A percentile compares a stretch with the other conserved stretches of the same genome.
Evolutionary conservation across 2,329 filamentous ascomycete genomes (phyloP).

Genomic region (Boeremia exigua): DNA sequence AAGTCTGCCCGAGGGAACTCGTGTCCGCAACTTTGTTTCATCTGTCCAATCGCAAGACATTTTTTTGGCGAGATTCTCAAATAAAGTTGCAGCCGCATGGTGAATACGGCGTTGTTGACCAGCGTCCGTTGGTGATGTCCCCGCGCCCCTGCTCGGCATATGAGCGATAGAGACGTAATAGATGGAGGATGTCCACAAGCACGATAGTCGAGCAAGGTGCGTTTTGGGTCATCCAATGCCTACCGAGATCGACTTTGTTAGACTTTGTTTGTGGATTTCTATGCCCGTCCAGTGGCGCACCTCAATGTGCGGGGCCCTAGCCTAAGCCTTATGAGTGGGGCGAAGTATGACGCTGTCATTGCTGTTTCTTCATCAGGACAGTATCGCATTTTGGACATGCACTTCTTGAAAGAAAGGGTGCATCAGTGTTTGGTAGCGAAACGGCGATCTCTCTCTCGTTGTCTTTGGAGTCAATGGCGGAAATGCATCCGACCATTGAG

Average conservation of each 20-base stretch:
- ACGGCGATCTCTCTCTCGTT: slow-evolving; percentile 1
- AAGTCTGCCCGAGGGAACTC: not conserved
- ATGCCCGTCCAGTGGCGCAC: not conserved
- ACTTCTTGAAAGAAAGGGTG: not conserved
- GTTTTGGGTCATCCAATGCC: not conserved
- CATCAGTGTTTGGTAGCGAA: slow-evolving; percentile 13
- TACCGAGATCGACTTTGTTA: not conserved
- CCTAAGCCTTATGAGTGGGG: slow-evolving; percentile 4
- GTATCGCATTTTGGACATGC: slow-evolving; percentile 10
- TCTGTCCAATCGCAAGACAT: not conserved
- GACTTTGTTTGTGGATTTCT: not conserved
- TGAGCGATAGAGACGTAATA: not conserved
- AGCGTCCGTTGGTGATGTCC: not conserved
- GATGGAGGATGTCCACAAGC: not conserved
- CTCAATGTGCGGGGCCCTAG: slow-evolving; percentile 6
- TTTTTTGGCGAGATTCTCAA: not conserved
- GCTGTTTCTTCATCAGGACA: not conserved
- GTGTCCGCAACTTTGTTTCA: not conserved
- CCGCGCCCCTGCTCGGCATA: not conserved
- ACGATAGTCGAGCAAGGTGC: not conserved
- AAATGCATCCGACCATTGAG: slow-evolving; percentile 3
- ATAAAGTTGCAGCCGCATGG: not conserved
- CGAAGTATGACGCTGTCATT: not conserved
- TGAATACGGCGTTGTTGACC: not conserved
- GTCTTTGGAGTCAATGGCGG: slow-evolving; percentile 4